Conservation (phyloP, 2,329 filamentous ascomycete genomes). For the Trichoderma brevicompactum region DNA sequence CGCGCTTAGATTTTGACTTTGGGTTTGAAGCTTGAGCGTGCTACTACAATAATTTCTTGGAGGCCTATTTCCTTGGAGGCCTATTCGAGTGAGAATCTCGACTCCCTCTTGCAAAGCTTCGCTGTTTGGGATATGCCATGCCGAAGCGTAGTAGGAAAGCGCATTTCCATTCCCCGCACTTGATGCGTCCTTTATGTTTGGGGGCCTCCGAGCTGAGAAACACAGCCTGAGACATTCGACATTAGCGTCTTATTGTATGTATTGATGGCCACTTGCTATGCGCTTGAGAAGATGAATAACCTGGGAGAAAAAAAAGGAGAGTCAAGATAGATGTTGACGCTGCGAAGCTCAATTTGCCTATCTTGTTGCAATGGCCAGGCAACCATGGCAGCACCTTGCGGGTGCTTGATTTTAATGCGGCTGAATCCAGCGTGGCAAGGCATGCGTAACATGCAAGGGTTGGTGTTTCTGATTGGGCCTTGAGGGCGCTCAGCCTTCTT, state of each 20-base stretch:
- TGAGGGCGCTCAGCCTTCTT: not conserved
- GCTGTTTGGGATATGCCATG: too few relatives aligned
- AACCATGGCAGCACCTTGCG: not conserved
- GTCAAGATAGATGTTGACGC: not conserved
- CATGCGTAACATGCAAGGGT: not conserved
- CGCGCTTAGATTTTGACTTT: not conserved
- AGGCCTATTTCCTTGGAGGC: not conserved
- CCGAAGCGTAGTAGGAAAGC: too few relatives aligned
- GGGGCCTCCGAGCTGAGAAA: not conserved
- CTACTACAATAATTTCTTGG: not conserved
- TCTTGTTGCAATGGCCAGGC: not conserved
- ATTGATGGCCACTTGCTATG: not conserved
- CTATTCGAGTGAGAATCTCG: not conserved
- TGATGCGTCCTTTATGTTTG: not conserved
- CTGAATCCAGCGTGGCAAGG: slow-evolving; percentile 1
- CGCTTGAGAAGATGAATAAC: not conserved
- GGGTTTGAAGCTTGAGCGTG: not conserved
- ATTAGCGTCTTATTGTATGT: not conserved
- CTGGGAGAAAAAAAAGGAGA: not conserved
- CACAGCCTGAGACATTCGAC: not conserved
- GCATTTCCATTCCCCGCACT: not conserved
- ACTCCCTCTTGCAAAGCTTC: not conserved
- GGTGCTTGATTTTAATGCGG: not conserved
- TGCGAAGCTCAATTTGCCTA: not conserved
- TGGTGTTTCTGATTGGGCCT: not conserved